Conservation (phyloP, 352 stramenopile species). For the Globisporangium okanoganense region DNA sequence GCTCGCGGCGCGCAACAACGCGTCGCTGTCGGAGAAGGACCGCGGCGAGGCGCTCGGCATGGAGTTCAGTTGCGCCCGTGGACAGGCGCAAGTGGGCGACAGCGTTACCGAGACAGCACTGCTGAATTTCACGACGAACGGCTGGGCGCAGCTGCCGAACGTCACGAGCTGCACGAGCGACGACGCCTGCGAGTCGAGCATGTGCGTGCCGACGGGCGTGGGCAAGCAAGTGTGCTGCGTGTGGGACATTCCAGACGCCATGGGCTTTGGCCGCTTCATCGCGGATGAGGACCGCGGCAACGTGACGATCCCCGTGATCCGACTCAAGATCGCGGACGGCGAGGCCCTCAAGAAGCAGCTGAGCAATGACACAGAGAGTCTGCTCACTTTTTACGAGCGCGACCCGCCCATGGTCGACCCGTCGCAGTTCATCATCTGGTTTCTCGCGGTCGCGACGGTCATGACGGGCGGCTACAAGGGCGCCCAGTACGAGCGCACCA, state of each 20-base stretch:
- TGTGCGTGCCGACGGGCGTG: conserved; percentile 58
- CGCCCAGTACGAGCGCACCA: conserved; percentile 57
- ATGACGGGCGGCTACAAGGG: conserved; percentile 72
- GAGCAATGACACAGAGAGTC: not conserved
- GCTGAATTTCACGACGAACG: conserved; percentile 17
- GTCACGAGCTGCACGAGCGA: conserved; percentile 37
- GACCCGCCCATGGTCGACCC: conserved; percentile 54
- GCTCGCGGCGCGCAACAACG: conserved; percentile 16
- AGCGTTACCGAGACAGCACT: conserved; percentile 24
- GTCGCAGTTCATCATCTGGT: conserved; percentile 70
- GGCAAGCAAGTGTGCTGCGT: conserved; percentile 64
- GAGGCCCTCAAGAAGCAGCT: conserved; percentile 44
- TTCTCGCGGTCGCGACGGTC: conserved; percentile 70
- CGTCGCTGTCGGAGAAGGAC: conserved; percentile 15
- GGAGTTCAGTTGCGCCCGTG: conserved; percentile 60
- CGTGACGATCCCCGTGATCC: conserved; percentile 68
- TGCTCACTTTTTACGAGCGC: conserved; percentile 62
- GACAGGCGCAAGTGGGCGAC: conserved; percentile 24
- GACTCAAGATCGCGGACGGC: conserved; percentile 59
- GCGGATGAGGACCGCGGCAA: conserved; percentile 30
- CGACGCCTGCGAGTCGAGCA: conserved; percentile 42
- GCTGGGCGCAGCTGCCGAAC: conserved; percentile 37
- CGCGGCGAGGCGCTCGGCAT: conserved; percentile 30
- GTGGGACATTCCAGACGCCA: conserved; percentile 76
- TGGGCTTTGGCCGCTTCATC: conserved; percentile 47